Evolutionary conservation across 345 rosid genomes (phyloP).

Genomic region (Gynandropsis gynandra): DNA sequence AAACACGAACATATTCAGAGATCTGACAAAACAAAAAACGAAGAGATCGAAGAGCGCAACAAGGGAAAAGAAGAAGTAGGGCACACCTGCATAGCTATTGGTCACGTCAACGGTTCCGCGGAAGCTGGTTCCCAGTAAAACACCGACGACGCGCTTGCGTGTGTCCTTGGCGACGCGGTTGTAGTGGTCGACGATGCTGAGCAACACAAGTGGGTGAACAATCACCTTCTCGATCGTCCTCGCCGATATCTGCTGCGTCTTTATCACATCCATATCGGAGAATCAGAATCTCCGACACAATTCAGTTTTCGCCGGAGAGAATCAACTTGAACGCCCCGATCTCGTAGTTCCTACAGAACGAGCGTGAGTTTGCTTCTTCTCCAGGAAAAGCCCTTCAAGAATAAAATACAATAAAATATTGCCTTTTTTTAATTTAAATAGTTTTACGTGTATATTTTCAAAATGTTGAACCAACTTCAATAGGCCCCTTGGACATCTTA

Average conservation of each 20-base stretch:
- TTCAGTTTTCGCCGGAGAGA: not conserved
- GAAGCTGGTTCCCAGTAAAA: slow-evolving; percentile 57
- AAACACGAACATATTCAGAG: not conserved
- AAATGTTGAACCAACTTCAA: not conserved
- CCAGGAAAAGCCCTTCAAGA: slow-evolving; percentile 21
- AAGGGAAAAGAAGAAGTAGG: not conserved
- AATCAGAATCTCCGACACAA: not conserved
- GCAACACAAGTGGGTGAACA: slow-evolving; percentile 86
- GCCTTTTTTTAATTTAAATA: too few relatives aligned
- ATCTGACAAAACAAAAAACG: slow-evolving; percentile 11
- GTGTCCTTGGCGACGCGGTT: slow-evolving; percentile 81
- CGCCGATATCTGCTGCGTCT: slow-evolving; percentile 66
- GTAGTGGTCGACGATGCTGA: slow-evolving; percentile 91
- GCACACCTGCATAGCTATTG: slow-evolving; percentile 75
- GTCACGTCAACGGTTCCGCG: slow-evolving; percentile 82
- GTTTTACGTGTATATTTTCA: too few relatives aligned
- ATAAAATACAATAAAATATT: too few relatives aligned
- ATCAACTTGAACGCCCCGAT: not conserved
- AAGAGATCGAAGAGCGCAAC: not conserved
- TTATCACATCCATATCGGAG: slow-evolving; percentile 65
- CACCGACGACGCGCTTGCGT: slow-evolving; percentile 78
- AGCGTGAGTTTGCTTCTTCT: slow-evolving; percentile 25
- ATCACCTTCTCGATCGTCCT: slow-evolving; percentile 81
- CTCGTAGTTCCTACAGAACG: not conserved
- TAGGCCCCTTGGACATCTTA: not conserved